Evolutionary conservation across 306 rosid genomes (phyloP).

Genomic region (Aeschynomene evenia): DNA sequence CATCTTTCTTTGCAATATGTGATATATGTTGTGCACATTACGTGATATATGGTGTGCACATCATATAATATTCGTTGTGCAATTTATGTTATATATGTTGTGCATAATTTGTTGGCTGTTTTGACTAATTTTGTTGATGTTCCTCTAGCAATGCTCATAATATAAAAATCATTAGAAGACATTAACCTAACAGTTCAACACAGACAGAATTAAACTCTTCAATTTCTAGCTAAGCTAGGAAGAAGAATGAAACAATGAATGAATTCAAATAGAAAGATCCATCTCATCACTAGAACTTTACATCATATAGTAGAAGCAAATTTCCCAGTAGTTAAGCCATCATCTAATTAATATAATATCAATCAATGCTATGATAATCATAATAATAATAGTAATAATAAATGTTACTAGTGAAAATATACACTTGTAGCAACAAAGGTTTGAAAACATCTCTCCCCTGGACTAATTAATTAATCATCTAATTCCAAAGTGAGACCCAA

Average conservation of each 20-base stretch:
- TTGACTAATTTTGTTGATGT: no score
- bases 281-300: slow-evolving; percentile 2
- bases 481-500: not conserved
- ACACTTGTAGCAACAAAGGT: slow-evolving; percentile 28
- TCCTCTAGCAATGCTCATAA: no score
- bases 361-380: not conserved
- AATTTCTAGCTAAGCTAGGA: not conserved
- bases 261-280: slow-evolving; percentile 17
- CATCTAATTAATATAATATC: no score
- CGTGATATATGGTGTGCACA: no score
- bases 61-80: no score
- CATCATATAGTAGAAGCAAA: slow-evolving; percentile 14
- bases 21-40: no score
- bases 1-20: no score
- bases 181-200: not conserved
- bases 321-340: not conserved
- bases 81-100: no score
- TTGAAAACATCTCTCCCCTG: not conserved
- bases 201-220: no score
- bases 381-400: not conserved
- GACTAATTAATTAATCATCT: no score
- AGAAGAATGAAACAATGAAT: not conserved
- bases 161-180: not conserved
- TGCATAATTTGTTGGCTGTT: no score
- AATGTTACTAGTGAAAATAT: slow-evolving; percentile 30